phyloP scores from a whole-genome alignment of 129 eudicot species.

The Flaveria sonorensis region DNA sequence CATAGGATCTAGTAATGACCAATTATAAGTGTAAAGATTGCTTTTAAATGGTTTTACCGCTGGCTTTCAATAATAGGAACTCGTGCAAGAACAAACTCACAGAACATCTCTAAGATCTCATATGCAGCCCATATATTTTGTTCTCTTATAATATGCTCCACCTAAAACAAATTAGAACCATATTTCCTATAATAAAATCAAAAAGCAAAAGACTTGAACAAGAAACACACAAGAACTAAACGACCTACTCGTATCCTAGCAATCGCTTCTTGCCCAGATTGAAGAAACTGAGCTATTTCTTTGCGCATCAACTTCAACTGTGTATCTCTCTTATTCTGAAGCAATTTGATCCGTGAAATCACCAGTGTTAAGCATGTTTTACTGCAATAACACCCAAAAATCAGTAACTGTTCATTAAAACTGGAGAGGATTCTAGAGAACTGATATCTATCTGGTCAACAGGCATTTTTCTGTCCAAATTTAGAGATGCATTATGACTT shows the following conservation, averaged over 20 bases:
- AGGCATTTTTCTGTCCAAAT: neutral
- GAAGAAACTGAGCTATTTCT: conserved; percentile 92
- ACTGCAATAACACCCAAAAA: conserved; percentile 53
- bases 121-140: conserved; percentile 91
- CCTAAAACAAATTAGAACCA: conserved; percentile 43
- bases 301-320: conserved; percentile 88
- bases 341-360: conserved; percentile 83
- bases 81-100: conserved; percentile 93
- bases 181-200: neutral
- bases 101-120: conserved; percentile 88
- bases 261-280: conserved; percentile 88
- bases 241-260: conserved; percentile 80
- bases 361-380: conserved; percentile 88
- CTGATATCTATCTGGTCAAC: neutral
- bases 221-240: conserved; percentile 1
- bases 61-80: conserved; percentile 96
- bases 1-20: too few species aligned
- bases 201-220: conserved; percentile 14
- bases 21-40: neutral
- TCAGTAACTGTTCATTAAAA: neutral
- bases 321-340: conserved; percentile 86
- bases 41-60: conserved; percentile 44
- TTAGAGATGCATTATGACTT: neutral
- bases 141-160: conserved; percentile 94
- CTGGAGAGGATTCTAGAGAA: neutral